Base-by-base conservation (phyloP, 441 rosid species). In the Rhodomyrtus psidioides region DNA sequence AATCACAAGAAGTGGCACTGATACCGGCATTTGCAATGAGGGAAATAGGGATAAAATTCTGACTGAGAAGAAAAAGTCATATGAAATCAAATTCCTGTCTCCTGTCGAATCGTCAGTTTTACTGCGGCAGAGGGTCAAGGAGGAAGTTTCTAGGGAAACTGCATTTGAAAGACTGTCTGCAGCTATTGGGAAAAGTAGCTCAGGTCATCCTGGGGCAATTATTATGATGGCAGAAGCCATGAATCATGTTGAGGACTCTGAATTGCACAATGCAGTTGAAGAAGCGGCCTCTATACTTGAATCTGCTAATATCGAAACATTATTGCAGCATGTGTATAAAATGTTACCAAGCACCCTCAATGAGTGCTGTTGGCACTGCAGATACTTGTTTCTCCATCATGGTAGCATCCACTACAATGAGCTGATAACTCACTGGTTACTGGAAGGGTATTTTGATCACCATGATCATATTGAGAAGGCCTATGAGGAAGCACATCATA, bases 381-480 rank as follows among this genome's bases (percentile, higher is more conserved):
- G 87, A 84, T 89, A 90, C 59, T 90, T 91, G 84, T 90, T 88
- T 82, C 34, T 51, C 83, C 88, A 87, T 9, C 90, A 86, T 88
- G 91, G 90, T 53, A 85, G 89, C 21, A 88, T 92, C 84, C 91
- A 93, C 88, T 93, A 87, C 87, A 89, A 89, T 83, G 93, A 93
- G 81, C 86, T 93, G 92, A 93, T 94, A 85, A 85, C 92, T 53
- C 89, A 90, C 55, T 94, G 94, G 97, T 91, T 93, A 57, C 91
- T 93, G 89, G 96, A 93, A 87, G 94, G 96, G 59, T 90, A 79
- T 88, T 91, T 93, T 81, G 90, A 87, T 86, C 88, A 89, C 57
- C 44, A 88, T 34, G 85, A 90, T 86, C 86, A 82, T 49, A 87
- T 93, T 9, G 90, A 91, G 60, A 85, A 88, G 85, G 92, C 93